Percentiles rank a stretch among this genome's conserved stretches.
phyloP scores from a whole-genome alignment of 306 rosid genomes.

The Castanopsis chinensis region DNA sequence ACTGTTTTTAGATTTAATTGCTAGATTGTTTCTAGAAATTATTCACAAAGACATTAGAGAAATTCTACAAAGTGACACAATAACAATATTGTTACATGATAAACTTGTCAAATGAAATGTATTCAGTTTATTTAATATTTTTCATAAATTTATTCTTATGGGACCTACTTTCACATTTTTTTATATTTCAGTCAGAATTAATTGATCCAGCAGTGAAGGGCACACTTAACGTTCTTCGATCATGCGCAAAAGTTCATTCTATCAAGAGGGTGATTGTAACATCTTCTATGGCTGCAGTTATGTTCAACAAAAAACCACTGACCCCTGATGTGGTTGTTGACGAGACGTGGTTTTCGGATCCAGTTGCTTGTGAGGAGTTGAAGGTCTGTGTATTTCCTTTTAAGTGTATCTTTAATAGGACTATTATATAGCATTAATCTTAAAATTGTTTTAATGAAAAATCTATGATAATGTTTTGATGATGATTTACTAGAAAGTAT shows the following conservation, averaged over 20 bases:
- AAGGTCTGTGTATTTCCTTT: slow-evolving; percentile 3
- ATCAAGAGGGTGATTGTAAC: slow-evolving; percentile 26
- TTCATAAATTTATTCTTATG: neutral
- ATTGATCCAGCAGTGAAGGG: slow-evolving; percentile 38
- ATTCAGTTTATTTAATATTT: neutral
- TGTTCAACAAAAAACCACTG: slow-evolving; percentile 1
- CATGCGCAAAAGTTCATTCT: slow-evolving; percentile 10
- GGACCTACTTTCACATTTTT: neutral
- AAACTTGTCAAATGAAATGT: neutral
- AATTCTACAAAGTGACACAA: too few relatives aligned
- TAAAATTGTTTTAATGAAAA: neutral
- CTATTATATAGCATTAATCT: neutral
- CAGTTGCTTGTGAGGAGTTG: neutral
- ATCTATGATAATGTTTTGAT: neutral
- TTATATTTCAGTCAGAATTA: slow-evolving; percentile 14
- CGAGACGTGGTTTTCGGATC: slow-evolving; percentile 26
- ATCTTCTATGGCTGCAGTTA: slow-evolving; percentile 23
- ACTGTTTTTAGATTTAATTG: neutral
- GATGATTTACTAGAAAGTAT: neutral
- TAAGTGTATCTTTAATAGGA: neutral
- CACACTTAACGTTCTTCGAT: slow-evolving; percentile 25
- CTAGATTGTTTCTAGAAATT: neutral
- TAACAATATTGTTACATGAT: neutral
- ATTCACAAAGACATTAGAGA: too few relatives aligned
- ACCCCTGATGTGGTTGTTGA: slow-evolving; percentile 18